phyloP scores from a whole-genome alignment of 2,329 filamentous ascomycete species.

The Epichloe aotearoae region DNA sequence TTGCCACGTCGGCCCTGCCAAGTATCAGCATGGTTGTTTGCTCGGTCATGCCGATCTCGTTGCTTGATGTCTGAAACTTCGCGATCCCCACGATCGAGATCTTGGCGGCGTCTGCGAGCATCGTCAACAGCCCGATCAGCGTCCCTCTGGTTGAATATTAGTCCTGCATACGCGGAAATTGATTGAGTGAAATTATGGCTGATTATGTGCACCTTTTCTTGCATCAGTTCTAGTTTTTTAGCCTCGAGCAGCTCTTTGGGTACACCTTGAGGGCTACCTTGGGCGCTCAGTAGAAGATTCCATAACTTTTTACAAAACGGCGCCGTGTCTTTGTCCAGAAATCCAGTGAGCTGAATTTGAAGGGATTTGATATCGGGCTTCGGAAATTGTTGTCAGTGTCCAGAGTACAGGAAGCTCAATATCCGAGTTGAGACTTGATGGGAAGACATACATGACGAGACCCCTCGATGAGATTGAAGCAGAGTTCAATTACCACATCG shows the following conservation, averaged over 20 bases:
- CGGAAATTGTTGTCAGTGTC: slow-evolving; percentile 21
- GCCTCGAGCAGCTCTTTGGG: slow-evolving; percentile 90
- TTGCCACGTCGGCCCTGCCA: slow-evolving; percentile 42
- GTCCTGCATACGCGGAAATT: not conserved
- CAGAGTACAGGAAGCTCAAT: slow-evolving; percentile 6
- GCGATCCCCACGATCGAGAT: slow-evolving; percentile 57
- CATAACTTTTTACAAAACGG: slow-evolving; percentile 88
- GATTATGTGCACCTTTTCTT: slow-evolving; percentile 62
- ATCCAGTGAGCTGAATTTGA: slow-evolving; percentile 89
- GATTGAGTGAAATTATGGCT: too few species aligned
- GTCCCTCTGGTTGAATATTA: slow-evolving; percentile 45
- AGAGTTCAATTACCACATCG: slow-evolving; percentile 86
- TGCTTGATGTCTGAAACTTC: slow-evolving; percentile 56
- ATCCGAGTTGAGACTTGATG: not conserved
- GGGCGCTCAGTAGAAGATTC: slow-evolving; percentile 82
- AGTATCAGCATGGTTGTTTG: slow-evolving; percentile 37
- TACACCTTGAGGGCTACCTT: slow-evolving; percentile 76
- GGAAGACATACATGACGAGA: slow-evolving; percentile 49
- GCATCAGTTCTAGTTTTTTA: slow-evolving; percentile 87
- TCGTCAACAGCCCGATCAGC: slow-evolving; percentile 72
- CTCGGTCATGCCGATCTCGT: slow-evolving; percentile 43
- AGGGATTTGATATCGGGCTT: slow-evolving; percentile 93
- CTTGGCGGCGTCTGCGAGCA: slow-evolving; percentile 56
- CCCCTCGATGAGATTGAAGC: slow-evolving; percentile 57
- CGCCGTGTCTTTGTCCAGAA: slow-evolving; percentile 83